A percentile compares a stretch with the other conserved stretches of the same genome.
Evolutionary conservation across 192 early-diverging fungal genomes (phyloP).

Genomic region (Dissophora ornata): DNA sequence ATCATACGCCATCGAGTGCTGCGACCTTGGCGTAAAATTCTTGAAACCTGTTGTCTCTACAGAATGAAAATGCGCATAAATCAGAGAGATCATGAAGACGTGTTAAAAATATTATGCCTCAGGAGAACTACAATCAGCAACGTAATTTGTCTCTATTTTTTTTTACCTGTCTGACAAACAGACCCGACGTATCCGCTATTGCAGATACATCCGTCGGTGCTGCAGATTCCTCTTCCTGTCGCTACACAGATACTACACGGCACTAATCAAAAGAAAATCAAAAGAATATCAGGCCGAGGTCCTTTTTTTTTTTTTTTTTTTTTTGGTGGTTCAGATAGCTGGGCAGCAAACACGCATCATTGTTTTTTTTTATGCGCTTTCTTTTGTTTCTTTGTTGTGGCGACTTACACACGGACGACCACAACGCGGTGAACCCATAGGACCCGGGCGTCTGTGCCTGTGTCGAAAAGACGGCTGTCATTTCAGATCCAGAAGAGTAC

Average conservation of each 20-base stretch:
- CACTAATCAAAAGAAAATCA: slow-evolving; percentile 10
- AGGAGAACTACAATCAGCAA: too few species aligned
- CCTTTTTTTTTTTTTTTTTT: too few species aligned
- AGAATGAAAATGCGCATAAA: too few species aligned
- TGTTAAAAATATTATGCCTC: too few species aligned
- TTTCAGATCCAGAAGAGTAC: slow-evolving; percentile 32
- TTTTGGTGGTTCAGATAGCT: too few species aligned
- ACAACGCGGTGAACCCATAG: slow-evolving; percentile 19
- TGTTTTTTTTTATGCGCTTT: background rate
- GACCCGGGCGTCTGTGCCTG: slow-evolving; percentile 16
- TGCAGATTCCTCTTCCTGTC: slow-evolving; percentile 34
- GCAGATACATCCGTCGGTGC: slow-evolving; percentile 20
- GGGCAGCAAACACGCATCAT: background rate
- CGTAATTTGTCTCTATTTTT: background rate
- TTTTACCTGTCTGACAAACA: slow-evolving; percentile 42
- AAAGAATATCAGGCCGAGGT: too few species aligned
- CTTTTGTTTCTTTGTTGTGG: too few species aligned
- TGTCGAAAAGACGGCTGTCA: slow-evolving; percentile 38
- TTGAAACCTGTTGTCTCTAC: slow-evolving; percentile 32
- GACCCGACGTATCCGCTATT: slow-evolving; percentile 12
- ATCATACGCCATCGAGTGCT: slow-evolving; percentile 53
- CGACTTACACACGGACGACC: slow-evolving; percentile 32
- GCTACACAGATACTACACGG: slow-evolving; percentile 32
- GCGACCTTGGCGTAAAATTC: slow-evolving; percentile 39
- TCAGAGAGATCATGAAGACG: too few species aligned